These are phyloP conservation scores for Syzygium grande DNA, from an alignment of 345 rosid species.

Conservation along the genomic window DNA sequence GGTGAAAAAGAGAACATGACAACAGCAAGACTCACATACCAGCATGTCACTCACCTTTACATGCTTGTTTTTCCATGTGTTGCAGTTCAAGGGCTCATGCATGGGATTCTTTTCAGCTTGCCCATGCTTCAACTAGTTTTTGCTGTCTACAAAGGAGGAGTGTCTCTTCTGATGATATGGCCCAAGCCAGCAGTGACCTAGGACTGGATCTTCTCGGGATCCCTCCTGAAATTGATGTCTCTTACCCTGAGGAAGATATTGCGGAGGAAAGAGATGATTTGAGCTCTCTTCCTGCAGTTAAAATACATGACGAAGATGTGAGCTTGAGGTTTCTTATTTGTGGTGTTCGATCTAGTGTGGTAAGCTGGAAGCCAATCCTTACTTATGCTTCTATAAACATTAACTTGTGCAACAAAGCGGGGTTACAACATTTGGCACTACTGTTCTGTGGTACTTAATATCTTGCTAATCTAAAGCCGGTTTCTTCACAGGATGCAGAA, in stretches of 20 bases:
- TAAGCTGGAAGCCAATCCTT: background rate
- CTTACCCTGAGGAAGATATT: constrained; percentile 21
- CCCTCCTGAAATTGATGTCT: constrained; percentile 22
- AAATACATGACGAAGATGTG: constrained; percentile 40
- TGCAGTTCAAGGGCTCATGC: constrained; percentile 38
- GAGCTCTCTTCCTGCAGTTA: constrained; percentile 30
- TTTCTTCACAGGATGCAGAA: constrained; percentile 21
- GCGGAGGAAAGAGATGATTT: constrained; percentile 24
- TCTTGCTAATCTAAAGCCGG: background rate
- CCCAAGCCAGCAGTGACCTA: constrained; percentile 3
- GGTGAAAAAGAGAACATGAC: background rate
- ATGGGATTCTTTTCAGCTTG: constrained; percentile 45
- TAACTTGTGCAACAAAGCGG: background rate
- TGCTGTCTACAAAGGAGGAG: constrained; percentile 15
- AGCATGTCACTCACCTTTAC: background rate
- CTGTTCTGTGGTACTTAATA: background rate
- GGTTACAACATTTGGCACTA: background rate
- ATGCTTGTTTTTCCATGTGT: background rate
- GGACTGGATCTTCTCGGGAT: constrained; percentile 30
- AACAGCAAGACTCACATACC: background rate
- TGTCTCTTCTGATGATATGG: constrained; percentile 6
- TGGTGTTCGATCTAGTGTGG: constrained; percentile 15
- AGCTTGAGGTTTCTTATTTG: constrained; percentile 39
- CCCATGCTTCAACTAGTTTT: constrained; percentile 34
- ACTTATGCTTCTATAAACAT: background rate